Conservation (phyloP, 2,329 filamentous ascomycete genomes). For the Cladobotryum protrusum region DNA sequence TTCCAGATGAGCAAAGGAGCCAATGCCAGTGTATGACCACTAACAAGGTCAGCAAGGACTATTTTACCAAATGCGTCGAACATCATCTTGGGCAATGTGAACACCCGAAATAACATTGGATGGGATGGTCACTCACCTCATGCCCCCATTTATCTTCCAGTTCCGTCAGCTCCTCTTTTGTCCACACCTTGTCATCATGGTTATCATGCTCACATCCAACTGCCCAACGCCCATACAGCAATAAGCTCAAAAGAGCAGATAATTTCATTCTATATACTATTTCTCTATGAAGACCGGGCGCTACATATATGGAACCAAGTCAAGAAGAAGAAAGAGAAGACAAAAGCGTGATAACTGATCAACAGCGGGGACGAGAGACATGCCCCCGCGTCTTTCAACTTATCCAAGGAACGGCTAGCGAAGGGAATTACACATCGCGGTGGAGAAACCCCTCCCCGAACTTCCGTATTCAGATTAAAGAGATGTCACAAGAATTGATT, state of each 20-base stretch:
- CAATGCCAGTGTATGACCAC: constrained; percentile 62
- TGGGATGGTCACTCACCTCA: constrained; percentile 37
- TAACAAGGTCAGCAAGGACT: too few species aligned
- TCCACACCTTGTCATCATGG: constrained; percentile 38
- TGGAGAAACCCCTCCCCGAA: not conserved
- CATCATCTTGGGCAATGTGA: not conserved
- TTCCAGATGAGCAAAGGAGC: constrained; percentile 66
- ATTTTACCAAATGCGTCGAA: too few species aligned
- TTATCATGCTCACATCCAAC: constrained; percentile 23
- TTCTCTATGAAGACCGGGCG: not conserved
- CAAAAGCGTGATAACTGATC: too few species aligned
- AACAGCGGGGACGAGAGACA: too few species aligned
- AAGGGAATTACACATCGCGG: not conserved
- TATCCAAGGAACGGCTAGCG: not conserved
- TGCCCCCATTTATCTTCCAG: constrained; percentile 52
- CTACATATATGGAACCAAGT: too few species aligned
- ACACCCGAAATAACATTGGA: not conserved
- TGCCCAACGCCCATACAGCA: constrained; percentile 22
- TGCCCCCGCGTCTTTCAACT: not conserved
- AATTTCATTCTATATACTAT: constrained; percentile 19
- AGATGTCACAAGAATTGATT: too few species aligned
- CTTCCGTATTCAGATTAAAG: not conserved
- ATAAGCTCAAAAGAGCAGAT: constrained; percentile 18
- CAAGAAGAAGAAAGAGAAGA: too few species aligned
- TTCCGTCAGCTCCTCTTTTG: constrained; percentile 44